Evolutionary conservation across 176 grass and related monocot genomes (phyloP).

Genomic region (Oryza nivara): DNA sequence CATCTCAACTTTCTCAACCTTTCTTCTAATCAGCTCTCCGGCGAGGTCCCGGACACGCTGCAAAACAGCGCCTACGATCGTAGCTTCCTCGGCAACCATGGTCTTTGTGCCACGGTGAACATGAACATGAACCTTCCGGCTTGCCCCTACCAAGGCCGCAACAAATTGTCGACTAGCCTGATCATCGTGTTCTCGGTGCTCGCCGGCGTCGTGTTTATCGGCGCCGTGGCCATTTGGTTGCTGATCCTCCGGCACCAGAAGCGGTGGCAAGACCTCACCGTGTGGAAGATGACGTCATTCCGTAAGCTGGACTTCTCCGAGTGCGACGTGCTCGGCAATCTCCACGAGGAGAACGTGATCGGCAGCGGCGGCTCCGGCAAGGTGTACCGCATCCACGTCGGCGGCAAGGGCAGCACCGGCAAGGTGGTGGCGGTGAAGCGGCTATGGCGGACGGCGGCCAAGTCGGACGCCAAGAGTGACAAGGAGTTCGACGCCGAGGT

Average conservation of each 20-base stretch:
- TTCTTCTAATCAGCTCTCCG: slow-evolving; percentile 62
- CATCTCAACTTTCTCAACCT: slow-evolving; percentile 51
- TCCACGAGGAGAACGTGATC: slow-evolving; percentile 58
- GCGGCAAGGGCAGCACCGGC: background rate
- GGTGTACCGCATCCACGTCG: slow-evolving; percentile 62
- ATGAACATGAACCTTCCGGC: background rate
- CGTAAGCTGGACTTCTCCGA: slow-evolving; percentile 45
- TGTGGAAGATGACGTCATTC: slow-evolving; percentile 60
- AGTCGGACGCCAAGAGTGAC: slow-evolving; percentile 32
- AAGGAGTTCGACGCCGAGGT: slow-evolving; percentile 63
- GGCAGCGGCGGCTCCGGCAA: slow-evolving; percentile 67
- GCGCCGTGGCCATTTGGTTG: slow-evolving; percentile 2
- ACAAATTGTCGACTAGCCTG: slow-evolving; percentile 10
- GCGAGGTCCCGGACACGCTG: slow-evolving; percentile 44
- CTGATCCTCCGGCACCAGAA: slow-evolving; percentile 13
- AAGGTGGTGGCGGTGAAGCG: slow-evolving; percentile 64
- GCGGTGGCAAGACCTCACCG: background rate
- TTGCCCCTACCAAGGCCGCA: no score
- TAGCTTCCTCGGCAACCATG: slow-evolving; percentile 53
- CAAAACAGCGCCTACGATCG: slow-evolving; percentile 21
- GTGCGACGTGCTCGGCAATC: slow-evolving; percentile 21
- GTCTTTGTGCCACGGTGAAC: slow-evolving; percentile 39
- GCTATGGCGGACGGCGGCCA: slow-evolving; percentile 34
- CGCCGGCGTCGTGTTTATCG: slow-evolving; percentile 10
- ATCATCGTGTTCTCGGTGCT: slow-evolving; percentile 44